Conservation (phyloP, 306 rosid species). For the Ammopiptanthus mongolicus region DNA sequence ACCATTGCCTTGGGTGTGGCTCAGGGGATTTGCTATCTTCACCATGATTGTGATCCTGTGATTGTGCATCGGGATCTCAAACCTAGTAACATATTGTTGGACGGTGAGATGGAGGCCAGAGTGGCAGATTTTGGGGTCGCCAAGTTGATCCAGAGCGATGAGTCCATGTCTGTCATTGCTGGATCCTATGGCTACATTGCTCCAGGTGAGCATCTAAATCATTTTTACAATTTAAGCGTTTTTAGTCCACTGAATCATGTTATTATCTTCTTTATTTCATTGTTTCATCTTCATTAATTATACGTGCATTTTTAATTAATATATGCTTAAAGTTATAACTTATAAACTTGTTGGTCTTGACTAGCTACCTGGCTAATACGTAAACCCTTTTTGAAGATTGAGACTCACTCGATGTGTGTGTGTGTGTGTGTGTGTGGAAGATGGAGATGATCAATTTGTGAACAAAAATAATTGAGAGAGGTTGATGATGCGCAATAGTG, state of each 20-base stretch:
- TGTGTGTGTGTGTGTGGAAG: neutral
- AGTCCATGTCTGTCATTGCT: conserved; percentile 95
- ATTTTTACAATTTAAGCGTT: neutral
- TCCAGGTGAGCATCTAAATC: conserved; percentile 49
- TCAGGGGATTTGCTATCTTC: conserved; percentile 91
- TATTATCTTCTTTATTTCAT: neutral
- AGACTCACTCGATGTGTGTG: neutral
- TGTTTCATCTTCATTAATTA: neutral
- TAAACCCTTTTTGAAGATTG: too few species aligned
- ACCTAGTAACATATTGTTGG: conserved; percentile 81
- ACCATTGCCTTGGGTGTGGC: conserved; percentile 91
- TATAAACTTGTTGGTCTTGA: too few species aligned
- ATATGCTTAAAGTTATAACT: too few species aligned
- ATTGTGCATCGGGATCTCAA: conserved; percentile 88
- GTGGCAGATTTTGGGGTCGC: conserved; percentile 98
- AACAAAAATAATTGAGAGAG: neutral
- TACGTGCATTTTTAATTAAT: neutral
- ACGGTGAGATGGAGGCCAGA: conserved; percentile 87
- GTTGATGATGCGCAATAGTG: neutral
- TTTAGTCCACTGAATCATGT: neutral
- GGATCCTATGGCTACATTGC: conserved; percentile 98
- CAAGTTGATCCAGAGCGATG: conserved; percentile 68
- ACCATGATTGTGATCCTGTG: conserved; percentile 93
- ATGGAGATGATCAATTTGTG: neutral
- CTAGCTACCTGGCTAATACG: too few species aligned